A percentile compares a stretch with the other conserved stretches of the same genome.
phyloP scores from a whole-genome alignment of 768 basidiomycete genomes.

The Psilocybe sp. region DNA sequence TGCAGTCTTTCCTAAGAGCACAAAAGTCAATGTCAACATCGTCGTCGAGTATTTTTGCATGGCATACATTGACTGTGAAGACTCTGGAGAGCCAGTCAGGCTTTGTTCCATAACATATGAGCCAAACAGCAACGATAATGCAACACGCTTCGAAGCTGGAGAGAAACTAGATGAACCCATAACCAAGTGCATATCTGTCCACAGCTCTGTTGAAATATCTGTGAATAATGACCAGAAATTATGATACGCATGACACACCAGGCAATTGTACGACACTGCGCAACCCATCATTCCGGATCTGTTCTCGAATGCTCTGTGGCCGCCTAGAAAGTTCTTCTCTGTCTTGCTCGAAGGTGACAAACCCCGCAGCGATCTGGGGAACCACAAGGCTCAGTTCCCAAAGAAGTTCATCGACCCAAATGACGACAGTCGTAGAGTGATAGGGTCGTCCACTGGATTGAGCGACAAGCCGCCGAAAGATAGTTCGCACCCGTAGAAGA shows the following conservation, averaged over 20 bases:
- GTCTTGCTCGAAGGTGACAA: neutral
- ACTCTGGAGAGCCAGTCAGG: slow-evolving; percentile 17
- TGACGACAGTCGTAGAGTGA: slow-evolving; percentile 38
- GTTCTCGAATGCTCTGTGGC: slow-evolving; percentile 27
- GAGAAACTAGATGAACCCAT: slow-evolving; percentile 51
- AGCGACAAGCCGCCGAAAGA: slow-evolving; percentile 43
- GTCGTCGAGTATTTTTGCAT: too few species aligned
- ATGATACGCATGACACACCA: slow-evolving; percentile 30
- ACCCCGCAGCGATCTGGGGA: slow-evolving; percentile 14
- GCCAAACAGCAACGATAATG: slow-evolving; percentile 53
- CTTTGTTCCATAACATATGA: slow-evolving; percentile 51
- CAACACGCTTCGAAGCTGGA: slow-evolving; percentile 58
- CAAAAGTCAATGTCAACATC: too few species aligned
- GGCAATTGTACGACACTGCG: slow-evolving; percentile 70
- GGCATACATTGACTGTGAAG: neutral
- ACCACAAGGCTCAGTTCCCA: slow-evolving; percentile 45
- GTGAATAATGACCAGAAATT: neutral
- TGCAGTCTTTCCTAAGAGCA: too few species aligned
- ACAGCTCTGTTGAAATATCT: slow-evolving; percentile 40
- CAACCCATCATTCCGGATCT: slow-evolving; percentile 48
- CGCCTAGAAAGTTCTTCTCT: neutral
- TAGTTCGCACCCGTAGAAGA: slow-evolving; percentile 53
- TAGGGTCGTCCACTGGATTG: slow-evolving; percentile 12
- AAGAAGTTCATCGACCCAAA: slow-evolving; percentile 65
- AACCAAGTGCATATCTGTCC: slow-evolving; percentile 42